Conservation (phyloP, 805 yeast genomes). For the Torulaspora delbrueckii region DNA sequence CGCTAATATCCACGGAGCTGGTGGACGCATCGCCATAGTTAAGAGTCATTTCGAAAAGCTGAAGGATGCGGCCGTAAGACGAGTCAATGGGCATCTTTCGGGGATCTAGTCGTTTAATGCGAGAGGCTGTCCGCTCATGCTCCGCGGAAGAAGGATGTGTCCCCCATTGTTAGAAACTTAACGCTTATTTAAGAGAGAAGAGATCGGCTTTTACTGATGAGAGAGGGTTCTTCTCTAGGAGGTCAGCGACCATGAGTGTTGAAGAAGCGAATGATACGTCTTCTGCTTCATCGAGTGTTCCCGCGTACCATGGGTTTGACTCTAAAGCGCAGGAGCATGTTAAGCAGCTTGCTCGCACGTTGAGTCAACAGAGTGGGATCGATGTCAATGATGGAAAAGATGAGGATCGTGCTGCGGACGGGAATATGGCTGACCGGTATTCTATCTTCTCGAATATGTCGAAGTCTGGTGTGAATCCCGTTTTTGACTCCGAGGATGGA, state of each 20-base stretch:
- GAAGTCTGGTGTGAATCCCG: slow-evolving; percentile 25
- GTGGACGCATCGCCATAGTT: not conserved
- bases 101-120: not conserved
- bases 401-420: not conserved
- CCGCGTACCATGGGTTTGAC: slow-evolving; percentile 38
- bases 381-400: not conserved
- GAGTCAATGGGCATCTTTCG: not conserved
- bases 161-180: not conserved
- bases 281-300: slow-evolving; percentile 4
- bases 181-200: too few relatives aligned
- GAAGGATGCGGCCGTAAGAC: not conserved
- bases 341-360: slow-evolving; percentile 35
- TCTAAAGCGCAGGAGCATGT: slow-evolving; percentile 34
- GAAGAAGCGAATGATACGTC: slow-evolving; percentile 3
- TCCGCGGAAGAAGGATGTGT: not conserved
- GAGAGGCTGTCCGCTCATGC: not conserved
- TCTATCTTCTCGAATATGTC: slow-evolving; percentile 17
- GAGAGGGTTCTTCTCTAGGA: too few relatives aligned
- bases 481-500: slow-evolving; percentile 16
- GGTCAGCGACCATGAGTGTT: not conserved
- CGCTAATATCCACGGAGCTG: not conserved
- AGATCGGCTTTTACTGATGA: too few relatives aligned
- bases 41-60: not conserved
- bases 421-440: slow-evolving; percentile 2
- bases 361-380: slow-evolving; percentile 9